Evolutionary conservation across 1,284 basidiomycete species (phyloP).

Genomic region (Cutaneotrichosporon mucoides): DNA sequence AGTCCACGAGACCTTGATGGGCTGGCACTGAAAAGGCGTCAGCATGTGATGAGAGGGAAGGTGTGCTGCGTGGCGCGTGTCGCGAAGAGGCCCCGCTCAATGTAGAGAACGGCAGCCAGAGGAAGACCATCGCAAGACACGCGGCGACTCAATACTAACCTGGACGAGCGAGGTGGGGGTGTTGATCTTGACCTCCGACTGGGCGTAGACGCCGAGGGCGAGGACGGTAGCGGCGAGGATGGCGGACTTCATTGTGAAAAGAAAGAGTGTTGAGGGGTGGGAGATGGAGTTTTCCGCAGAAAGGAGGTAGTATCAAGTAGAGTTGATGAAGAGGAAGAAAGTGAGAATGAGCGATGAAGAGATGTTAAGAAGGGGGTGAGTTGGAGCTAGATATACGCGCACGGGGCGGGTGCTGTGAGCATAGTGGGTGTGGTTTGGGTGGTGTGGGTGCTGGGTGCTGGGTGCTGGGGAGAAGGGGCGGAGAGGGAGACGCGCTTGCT

Average conservation of each 20-base stretch:
- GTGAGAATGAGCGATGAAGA: not conserved
- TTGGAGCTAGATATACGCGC: not conserved
- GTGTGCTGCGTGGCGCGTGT: no score
- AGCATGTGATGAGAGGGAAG: no score
- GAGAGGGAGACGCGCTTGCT: no score
- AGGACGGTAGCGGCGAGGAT: conserved; percentile 21
- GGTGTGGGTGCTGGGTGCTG: no score
- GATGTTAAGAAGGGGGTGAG: not conserved
- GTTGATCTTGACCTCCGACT: conserved; percentile 58
- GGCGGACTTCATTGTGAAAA: conserved; percentile 17
- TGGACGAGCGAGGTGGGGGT: conserved; percentile 54
- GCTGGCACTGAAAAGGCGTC: conserved; percentile 33
- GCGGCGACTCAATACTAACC: conserved; percentile 9
- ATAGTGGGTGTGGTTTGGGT: no score
- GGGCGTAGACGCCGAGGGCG: conserved; percentile 23
- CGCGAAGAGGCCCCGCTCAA: no score
- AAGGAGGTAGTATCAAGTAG: not conserved
- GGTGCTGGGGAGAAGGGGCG: no score
- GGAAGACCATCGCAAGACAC: no score
- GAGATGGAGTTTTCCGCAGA: not conserved
- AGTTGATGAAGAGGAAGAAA: conserved; percentile 1
- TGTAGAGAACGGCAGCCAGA: no score
- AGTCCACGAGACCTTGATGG: conserved; percentile 55
- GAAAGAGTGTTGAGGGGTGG: conserved; percentile 12
- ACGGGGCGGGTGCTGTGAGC: no score